Conservation (phyloP, 202 grass and related monocot species). For the Zoysia matrella region DNA sequence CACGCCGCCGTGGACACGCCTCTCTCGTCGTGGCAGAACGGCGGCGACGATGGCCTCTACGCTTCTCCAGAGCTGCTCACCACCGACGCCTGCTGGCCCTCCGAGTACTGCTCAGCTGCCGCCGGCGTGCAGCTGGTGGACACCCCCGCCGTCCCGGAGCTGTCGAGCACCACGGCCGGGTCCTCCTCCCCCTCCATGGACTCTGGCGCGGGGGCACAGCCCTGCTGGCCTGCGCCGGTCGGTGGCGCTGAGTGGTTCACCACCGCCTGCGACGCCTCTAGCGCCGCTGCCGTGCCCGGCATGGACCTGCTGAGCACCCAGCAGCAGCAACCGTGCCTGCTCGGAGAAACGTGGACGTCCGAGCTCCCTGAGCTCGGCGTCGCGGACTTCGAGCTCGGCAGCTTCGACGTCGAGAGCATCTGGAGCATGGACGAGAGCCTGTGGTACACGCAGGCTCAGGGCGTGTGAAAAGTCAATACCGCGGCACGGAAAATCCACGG, state of each 20-base stretch:
- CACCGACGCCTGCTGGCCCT: conserved; percentile 41
- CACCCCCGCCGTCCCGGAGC: conserved; percentile 53
- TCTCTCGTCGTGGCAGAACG: conserved; percentile 28
- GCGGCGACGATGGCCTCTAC: conserved; percentile 25
- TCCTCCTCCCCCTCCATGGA: conserved; percentile 67
- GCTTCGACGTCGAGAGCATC: conserved; percentile 47
- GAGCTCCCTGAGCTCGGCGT: conserved; percentile 42
- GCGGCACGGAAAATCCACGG: conserved; percentile 41
- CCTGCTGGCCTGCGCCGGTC: conserved; percentile 34
- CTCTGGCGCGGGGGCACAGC: conserved; percentile 56
- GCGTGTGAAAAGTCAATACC: conserved; percentile 54
- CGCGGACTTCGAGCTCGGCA: conserved; percentile 72
- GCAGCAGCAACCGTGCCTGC: conserved; percentile 44
- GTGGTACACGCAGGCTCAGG: conserved; percentile 56
- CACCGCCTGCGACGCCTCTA: conserved; percentile 54
- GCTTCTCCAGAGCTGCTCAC: conserved; percentile 1
- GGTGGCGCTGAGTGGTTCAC: conserved; percentile 52
- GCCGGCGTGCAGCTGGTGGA: not conserved
- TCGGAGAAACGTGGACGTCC: conserved; percentile 49
- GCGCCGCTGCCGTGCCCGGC: conserved; percentile 40
- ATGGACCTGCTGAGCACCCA: not conserved
- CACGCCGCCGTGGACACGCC: conserved; percentile 18
- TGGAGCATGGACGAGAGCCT: too few relatives aligned
- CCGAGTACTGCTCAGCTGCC: not conserved
- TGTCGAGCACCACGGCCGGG: conserved; percentile 55